Evolutionary conservation across 192 early-diverging fungal genomes (phyloP).

Genomic region (Coemansia sp.): DNA sequence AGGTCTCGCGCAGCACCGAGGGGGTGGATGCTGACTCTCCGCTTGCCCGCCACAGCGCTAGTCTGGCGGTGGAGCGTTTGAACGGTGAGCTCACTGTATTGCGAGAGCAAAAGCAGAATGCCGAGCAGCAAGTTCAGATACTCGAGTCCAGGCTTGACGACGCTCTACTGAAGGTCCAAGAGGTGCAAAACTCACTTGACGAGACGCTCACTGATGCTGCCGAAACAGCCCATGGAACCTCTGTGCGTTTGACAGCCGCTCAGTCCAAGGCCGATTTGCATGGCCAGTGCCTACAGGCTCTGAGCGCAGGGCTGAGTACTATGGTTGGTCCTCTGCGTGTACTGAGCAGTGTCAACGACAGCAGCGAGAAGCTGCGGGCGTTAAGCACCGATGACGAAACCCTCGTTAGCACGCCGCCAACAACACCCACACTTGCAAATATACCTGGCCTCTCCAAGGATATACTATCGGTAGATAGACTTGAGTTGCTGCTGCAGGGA

Average conservation of each 20-base stretch:
- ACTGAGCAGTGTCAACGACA: constrained; percentile 18
- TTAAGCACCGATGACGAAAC: constrained; percentile 1
- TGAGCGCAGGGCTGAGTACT: constrained; percentile 15
- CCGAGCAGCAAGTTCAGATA: constrained; percentile 15
- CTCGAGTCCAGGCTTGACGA: constrained; percentile 39
- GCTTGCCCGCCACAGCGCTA: constrained; percentile 40
- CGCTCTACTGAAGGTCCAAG: constrained; percentile 29
- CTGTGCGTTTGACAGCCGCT: constrained; percentile 8
- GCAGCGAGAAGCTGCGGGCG: constrained; percentile 25
- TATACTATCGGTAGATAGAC: constrained; percentile 12
- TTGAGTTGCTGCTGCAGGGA: constrained; percentile 6
- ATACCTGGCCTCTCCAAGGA: neutral
- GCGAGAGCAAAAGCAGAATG: constrained; percentile 34
- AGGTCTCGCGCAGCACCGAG: constrained; percentile 15
- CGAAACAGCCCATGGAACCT: constrained; percentile 17
- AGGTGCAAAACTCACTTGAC: constrained; percentile 20
- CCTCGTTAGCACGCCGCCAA: constrained; percentile 26
- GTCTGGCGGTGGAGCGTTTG: constrained; percentile 38
- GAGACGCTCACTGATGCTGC: constrained; percentile 15
- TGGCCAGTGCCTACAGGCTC: constrained; percentile 19
- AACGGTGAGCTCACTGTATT: constrained; percentile 43
- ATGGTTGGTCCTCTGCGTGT: constrained; percentile 31
- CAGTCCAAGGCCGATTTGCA: constrained; percentile 10
- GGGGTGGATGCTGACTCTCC: constrained; percentile 21
- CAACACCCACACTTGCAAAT: constrained; percentile 27